Conservation (phyloP, 805 yeast species). For the Ogataea pignaliae region DNA sequence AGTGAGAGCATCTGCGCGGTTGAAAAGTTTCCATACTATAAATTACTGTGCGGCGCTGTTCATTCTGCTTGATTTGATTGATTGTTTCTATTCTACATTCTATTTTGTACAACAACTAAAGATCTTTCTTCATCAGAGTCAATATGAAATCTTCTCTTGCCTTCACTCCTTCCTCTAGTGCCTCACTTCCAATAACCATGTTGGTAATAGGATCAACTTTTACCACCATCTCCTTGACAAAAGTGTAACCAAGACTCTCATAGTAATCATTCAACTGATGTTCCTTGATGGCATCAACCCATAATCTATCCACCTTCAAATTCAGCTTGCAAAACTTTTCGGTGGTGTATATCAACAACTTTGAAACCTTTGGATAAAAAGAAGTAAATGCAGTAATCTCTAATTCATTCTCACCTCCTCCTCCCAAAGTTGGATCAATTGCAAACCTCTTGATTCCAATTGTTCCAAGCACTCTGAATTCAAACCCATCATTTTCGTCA, state of each 20-base stretch:
- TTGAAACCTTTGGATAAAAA: conserved; percentile 36
- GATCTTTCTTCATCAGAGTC: conserved; percentile 30
- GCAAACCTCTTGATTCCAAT: conserved; percentile 30
- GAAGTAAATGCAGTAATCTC: conserved; percentile 54
- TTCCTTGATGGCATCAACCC: conserved; percentile 43
- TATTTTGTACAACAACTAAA: neutral
- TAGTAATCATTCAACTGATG: conserved; percentile 48
- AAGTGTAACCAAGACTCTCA: conserved; percentile 35
- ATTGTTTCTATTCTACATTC: too few relatives aligned
- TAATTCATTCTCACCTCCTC: too few relatives aligned
- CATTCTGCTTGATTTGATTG: too few relatives aligned
- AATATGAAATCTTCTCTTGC: conserved; percentile 39
- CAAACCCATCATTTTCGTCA: conserved; percentile 29
- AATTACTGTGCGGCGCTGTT: too few relatives aligned
- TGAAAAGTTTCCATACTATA: too few relatives aligned
- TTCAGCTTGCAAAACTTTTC: conserved; percentile 10
- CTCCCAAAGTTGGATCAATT: neutral
- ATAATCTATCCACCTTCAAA: conserved; percentile 17
- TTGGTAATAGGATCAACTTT: conserved; percentile 22
- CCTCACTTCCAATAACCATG: conserved; percentile 7
- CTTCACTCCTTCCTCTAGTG: conserved; percentile 35
- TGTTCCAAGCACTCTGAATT: conserved; percentile 29
- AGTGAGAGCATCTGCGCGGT: too few relatives aligned
- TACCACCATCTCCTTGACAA: conserved; percentile 22
- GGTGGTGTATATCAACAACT: conserved; percentile 17